Percentiles rank a stretch among this genome's conserved stretches.
Conservation (phyloP, 1,139 yeast species). For the Candida sanyaensis region DNA sequence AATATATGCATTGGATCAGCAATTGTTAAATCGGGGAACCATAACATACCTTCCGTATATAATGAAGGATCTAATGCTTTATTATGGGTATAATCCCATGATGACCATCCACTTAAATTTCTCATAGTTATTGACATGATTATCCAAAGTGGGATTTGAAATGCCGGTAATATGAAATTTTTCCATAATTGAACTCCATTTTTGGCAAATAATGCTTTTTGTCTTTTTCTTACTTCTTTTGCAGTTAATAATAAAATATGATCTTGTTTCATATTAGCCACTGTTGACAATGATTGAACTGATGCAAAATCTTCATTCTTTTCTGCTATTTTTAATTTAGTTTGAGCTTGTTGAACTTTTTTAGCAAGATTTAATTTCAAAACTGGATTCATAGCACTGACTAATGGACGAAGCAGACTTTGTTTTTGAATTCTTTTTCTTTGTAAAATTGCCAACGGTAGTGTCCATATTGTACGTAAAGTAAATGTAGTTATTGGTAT, state of each 20-base stretch:
- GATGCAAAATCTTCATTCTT: slow-evolving; percentile 12
- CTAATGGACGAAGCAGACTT: slow-evolving; percentile 64
- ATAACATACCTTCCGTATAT: slow-evolving; percentile 55
- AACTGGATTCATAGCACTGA: slow-evolving; percentile 76
- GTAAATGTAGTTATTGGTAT: slow-evolving; percentile 75
- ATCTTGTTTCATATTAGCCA: slow-evolving; percentile 65
- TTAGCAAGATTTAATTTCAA: slow-evolving; percentile 70
- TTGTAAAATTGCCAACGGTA: slow-evolving; percentile 78
- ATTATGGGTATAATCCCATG: slow-evolving; percentile 46
- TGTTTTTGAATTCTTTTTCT: slow-evolving; percentile 71
- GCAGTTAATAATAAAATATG: slow-evolving; percentile 73
- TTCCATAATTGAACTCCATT: slow-evolving; percentile 81
- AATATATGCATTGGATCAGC: slow-evolving; percentile 64
- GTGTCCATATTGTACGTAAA: slow-evolving; percentile 64
- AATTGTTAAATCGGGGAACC: slow-evolving; percentile 62
- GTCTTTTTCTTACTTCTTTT: slow-evolving; percentile 77
- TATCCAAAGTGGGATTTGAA: slow-evolving; percentile 90
- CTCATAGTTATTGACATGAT: slow-evolving; percentile 75
- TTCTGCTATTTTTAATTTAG: slow-evolving; percentile 23
- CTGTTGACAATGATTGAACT: slow-evolving; percentile 22
- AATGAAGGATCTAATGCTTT: slow-evolving; percentile 58
- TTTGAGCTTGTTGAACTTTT: slow-evolving; percentile 42
- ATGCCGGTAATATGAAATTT: slow-evolving; percentile 67
- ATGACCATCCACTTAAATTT: slow-evolving; percentile 72
- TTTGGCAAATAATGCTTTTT: slow-evolving; percentile 63